Evolutionary conservation across 2,329 filamentous ascomycete genomes (phyloP).

Genomic region (Zymoseptoria brevis): DNA sequence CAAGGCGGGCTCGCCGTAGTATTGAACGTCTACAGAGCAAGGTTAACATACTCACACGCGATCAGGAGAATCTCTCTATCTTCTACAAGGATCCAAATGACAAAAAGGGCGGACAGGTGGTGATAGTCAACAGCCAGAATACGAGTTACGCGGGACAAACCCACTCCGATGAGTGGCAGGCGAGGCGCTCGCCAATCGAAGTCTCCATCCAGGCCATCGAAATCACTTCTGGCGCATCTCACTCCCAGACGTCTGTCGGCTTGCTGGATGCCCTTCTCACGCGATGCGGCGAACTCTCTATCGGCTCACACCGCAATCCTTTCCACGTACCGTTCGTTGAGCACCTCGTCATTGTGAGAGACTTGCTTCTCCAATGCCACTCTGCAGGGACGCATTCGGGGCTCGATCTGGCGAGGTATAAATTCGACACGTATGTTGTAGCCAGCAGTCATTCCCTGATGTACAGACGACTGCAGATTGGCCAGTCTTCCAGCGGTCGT

Average conservation of each 20-base stretch:
- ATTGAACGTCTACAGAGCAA: neutral
- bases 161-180: neutral
- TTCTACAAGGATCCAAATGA: neutral
- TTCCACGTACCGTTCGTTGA: neutral
- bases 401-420: neutral
- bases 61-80: neutral
- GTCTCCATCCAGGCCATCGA: neutral
- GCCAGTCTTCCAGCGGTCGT: neutral
- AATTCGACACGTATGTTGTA: neutral
- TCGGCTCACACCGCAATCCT: neutral
- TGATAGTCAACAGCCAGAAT: neutral
- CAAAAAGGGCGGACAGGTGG: neutral
- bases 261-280: neutral
- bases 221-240: neutral
- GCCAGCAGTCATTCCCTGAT: neutral
- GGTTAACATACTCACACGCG: neutral
- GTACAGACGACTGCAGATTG: neutral
- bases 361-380: neutral
- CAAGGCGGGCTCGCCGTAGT: neutral
- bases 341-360: neutral
- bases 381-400: neutral
- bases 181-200: neutral
- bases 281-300: neutral
- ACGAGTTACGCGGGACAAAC: neutral
- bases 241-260: neutral